phyloP scores from a whole-genome alignment of 331 rosid species.

The Ulmus americana region DNA sequence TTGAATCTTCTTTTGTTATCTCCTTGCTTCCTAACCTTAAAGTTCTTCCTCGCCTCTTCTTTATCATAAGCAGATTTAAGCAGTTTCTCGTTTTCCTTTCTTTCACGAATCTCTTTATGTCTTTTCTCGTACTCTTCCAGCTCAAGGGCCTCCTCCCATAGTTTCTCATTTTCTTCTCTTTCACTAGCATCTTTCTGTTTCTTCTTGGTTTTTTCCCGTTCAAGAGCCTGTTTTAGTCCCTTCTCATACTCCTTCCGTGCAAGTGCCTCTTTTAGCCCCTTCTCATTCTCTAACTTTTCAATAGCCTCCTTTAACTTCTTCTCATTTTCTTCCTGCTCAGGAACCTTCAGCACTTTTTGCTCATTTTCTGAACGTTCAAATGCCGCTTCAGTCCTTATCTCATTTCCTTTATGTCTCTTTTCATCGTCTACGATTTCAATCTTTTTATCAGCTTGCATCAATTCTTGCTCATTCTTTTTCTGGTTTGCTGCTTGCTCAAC shows the following conservation, averaged over 20 bases:
- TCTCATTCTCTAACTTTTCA: conserved; percentile 27
- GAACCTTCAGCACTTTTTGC: conserved; percentile 10
- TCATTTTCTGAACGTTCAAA: conserved; percentile 20
- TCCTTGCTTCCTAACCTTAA: conserved; percentile 22
- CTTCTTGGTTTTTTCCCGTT: conserved; percentile 29
- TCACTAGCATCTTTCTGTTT: conserved; percentile 20
- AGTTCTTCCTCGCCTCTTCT: conserved; percentile 32
- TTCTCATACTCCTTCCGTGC: conserved; percentile 27
- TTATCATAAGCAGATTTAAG: conserved; percentile 22
- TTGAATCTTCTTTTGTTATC: conserved; percentile 17
- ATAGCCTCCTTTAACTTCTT: conserved; percentile 27
- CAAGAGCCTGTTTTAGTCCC: conserved; percentile 24
- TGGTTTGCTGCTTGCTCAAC: conserved; percentile 20
- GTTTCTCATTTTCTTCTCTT: conserved; percentile 19
- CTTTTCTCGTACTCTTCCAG: conserved; percentile 40
- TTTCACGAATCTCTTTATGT: conserved; percentile 23
- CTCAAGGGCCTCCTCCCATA: conserved; percentile 26
- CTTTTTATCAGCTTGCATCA: conserved; percentile 29
- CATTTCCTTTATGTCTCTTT: conserved; percentile 23
- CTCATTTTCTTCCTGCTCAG: conserved; percentile 31
- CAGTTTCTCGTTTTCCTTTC: conserved; percentile 26
- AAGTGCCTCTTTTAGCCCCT: conserved; percentile 22
- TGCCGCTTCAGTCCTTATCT: conserved; percentile 12
- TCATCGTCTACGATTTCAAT: conserved; percentile 32
- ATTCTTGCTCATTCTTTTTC: conserved; percentile 33